Base-by-base conservation (phyloP, 768 basidiomycete species). In the Fomitopsis pulvina region DNA sequence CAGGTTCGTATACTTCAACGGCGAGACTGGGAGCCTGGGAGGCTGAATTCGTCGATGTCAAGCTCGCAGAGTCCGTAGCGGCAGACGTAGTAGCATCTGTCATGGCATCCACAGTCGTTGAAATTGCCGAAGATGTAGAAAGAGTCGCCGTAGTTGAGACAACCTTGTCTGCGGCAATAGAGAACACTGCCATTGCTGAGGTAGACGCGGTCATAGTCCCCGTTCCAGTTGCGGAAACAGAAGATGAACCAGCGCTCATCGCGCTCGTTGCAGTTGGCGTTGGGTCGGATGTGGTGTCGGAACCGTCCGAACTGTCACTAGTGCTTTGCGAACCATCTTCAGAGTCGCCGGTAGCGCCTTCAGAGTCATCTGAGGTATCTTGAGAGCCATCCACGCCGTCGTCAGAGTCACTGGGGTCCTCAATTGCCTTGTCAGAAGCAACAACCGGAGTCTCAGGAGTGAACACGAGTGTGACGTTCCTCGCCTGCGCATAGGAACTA, bases 391-490 rank as follows among this genome's bases (percentile, higher is more conserved):
- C 37, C 22, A n/a, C 16, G 38, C 14, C 21, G 22, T 22, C 24
- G 11, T 20, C 21, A 24, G 26, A 7, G 38, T 14, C 21, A 43
- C 28, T 5, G 50, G 7, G 1, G 44, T 27, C 39, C 30, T 27
- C 21, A 18, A 42, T 24, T 41, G 14, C 37, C 28, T 18, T 24
- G 27, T 18, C 21, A 27, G 14, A 57, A 51, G 10, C 60, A 59
- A 65, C 60, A 42, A 66, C 66, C 26, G 68, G 69, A 4, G 61
- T 51, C 3, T 59, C 59, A 7, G 79, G 73, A 2, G 70, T 69
- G 61, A 81, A 83, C 21, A 77, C 64, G n/a, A 85, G 68, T 0
- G 74, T 74, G 5, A 81, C 79, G 48, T 74, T 75, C 61, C 69
- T 68, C 7, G 66, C 57, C 30, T 46, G 45, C 3, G 45, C 25